Evolutionary conservation across 2,329 filamentous ascomycete species (phyloP).

Genomic region (Penicillium vulpinum): DNA sequence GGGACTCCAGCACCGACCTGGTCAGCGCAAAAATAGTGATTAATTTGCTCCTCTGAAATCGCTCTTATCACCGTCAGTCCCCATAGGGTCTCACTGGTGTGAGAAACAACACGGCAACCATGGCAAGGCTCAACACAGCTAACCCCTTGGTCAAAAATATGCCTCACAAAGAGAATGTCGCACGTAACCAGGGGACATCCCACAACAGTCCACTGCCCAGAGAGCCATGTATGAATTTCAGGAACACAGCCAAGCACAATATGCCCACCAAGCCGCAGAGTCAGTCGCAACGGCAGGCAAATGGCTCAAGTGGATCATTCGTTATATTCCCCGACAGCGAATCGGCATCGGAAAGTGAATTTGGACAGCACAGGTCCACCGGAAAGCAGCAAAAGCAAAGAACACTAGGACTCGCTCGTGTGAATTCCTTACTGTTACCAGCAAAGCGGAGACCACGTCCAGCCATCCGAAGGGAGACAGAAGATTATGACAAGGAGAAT

Average conservation of each 20-base stretch:
- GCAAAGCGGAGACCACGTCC: constrained; percentile 26
- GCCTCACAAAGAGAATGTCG: neutral
- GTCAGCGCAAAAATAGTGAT: neutral
- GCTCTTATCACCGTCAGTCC: neutral
- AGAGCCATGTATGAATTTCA: constrained; percentile 8
- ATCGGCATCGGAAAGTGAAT: constrained; percentile 18
- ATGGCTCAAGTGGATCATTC: constrained; percentile 22
- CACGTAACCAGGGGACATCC: neutral
- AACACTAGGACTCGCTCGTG: constrained; percentile 32
- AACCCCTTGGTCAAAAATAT: constrained; percentile 12
- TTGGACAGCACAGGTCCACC: constrained; percentile 8
- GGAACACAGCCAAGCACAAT: neutral
- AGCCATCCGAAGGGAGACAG: constrained; percentile 27
- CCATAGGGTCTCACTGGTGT: neutral
- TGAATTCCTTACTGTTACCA: constrained; percentile 38
- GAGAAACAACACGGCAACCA: constrained; percentile 11
- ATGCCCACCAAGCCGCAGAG: neutral
- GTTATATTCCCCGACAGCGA: constrained; percentile 35
- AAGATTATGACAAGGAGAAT: constrained; percentile 39
- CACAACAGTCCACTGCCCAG: neutral
- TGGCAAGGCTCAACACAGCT: constrained; percentile 32
- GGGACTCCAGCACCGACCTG: neutral
- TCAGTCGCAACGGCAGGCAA: constrained; percentile 22
- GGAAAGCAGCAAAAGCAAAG: constrained; percentile 26
- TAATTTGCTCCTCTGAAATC: too few relatives aligned